Evolutionary conservation across 2,329 filamentous ascomycete species (phyloP).

Genomic region (Clarireedia paspali): DNA sequence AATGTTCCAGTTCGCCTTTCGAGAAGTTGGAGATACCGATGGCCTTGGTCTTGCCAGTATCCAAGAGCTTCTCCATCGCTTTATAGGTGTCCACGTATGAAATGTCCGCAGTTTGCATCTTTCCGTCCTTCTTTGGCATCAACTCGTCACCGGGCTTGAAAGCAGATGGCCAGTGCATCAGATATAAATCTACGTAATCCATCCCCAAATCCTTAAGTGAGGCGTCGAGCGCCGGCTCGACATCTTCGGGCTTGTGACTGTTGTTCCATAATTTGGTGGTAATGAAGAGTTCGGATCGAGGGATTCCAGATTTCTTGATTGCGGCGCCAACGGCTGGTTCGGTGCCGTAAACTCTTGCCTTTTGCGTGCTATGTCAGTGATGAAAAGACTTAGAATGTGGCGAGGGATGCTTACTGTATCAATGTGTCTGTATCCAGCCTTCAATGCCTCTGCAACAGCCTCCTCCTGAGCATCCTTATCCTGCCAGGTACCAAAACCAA

Average conservation of each 20-base stretch:
- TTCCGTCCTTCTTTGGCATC: constrained; percentile 32
- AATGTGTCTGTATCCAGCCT: constrained; percentile 45
- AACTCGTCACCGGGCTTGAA: constrained; percentile 60
- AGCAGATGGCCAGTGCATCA: constrained; percentile 78
- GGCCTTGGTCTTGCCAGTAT: constrained; percentile 46
- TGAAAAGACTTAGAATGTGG: not conserved
- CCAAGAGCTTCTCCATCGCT: constrained; percentile 60
- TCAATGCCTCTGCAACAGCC: constrained; percentile 33
- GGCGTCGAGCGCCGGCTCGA: constrained; percentile 52
- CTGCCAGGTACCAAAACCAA: constrained; percentile 40
- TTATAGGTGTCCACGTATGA: constrained; percentile 73
- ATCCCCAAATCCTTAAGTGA: constrained; percentile 66
- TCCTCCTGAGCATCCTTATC: constrained; percentile 34
- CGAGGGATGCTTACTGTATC: constrained; percentile 28
- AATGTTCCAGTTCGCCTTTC: constrained; percentile 29
- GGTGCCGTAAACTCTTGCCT: constrained; percentile 73
- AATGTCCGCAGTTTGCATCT: constrained; percentile 16
- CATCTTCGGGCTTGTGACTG: constrained; percentile 62
- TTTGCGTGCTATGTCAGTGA: constrained; percentile 52
- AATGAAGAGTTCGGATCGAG: constrained; percentile 57
- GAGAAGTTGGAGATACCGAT: constrained; percentile 39
- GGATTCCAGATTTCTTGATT: constrained; percentile 54
- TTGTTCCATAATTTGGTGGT: constrained; percentile 66
- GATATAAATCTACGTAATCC: constrained; percentile 73
- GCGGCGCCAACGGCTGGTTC: constrained; percentile 66